Conservation (phyloP, 768 basidiomycete genomes). For the Suillus clintonianus region DNA sequence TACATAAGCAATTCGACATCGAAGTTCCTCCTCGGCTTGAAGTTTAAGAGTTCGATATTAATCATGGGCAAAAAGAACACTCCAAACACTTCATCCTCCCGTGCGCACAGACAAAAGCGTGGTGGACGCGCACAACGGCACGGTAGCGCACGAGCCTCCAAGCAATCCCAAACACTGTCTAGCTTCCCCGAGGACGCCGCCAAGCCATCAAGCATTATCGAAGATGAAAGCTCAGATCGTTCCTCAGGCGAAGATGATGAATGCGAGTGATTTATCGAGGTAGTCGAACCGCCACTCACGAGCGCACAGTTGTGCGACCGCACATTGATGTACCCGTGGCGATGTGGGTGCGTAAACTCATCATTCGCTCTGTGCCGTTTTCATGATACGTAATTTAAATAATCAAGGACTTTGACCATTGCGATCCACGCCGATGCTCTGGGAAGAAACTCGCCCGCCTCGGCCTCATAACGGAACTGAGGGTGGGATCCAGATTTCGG, state of each 20-base stretch:
- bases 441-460: conserved; percentile 91
- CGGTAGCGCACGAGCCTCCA: background rate
- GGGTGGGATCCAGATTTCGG: conserved; percentile 83
- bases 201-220: conserved; percentile 62
- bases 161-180: background rate
- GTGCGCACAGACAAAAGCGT: background rate
- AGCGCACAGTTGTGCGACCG: conserved; percentile 10
- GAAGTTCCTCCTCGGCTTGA: background rate
- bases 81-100: background rate
- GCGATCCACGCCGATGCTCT: conserved; percentile 84
- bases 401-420: conserved; percentile 91
- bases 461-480: conserved; percentile 81
- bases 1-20: background rate
- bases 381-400: background rate
- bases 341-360: conserved; percentile 81
- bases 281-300: background rate
- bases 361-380: background rate
- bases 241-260: conserved; percentile 31
- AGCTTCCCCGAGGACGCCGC: conserved; percentile 27
- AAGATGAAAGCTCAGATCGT: conserved; percentile 40
- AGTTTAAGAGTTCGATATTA: background rate
- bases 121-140: conserved; percentile 3
- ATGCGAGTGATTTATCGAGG: conserved; percentile 21
- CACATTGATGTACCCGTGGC: conserved; percentile 78
- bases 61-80: conserved; percentile 11